phyloP scores from a whole-genome alignment of 176 grass and related monocot genomes.

The Luzula sylvatica region DNA sequence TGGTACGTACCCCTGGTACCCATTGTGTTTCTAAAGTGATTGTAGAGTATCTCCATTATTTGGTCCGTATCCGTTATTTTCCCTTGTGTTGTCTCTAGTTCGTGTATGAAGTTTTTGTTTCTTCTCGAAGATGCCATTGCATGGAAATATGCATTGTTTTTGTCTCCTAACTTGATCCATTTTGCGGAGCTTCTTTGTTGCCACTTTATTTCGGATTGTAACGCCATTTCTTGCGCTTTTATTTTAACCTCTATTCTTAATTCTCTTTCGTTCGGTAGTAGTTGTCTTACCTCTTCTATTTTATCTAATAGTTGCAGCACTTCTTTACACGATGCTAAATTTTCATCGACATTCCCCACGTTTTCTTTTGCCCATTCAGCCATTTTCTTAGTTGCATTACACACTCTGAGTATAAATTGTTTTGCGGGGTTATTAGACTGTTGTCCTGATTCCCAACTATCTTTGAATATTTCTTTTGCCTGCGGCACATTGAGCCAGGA shows the following conservation, averaged over 20 bases:
- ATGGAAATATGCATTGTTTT: not conserved
- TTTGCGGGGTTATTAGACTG: not conserved
- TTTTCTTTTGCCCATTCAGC: not conserved
- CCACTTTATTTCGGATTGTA: not conserved
- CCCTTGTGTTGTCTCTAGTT: no score
- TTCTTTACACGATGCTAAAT: not conserved
- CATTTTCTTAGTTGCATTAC: not conserved
- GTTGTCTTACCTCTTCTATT: not conserved
- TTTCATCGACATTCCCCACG: no score
- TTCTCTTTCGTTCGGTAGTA: not conserved
- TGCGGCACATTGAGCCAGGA: not conserved
- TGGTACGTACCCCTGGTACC: no score
- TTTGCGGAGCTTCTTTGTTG: no score
- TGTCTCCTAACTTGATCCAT: no score
- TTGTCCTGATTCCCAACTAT: not conserved
- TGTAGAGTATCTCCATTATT: no score
- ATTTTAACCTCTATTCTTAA: not conserved
- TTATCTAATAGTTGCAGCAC: not conserved
- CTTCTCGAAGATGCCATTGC: not conserved
- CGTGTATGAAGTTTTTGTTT: no score
- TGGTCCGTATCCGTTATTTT: no score
- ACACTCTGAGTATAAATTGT: not conserved
- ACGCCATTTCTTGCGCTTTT: not conserved
- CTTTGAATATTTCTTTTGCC: no score
- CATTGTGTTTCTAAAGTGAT: no score